phyloP scores from a whole-genome alignment of 257 asterid genomes.

The Capsicum chinense region DNA sequence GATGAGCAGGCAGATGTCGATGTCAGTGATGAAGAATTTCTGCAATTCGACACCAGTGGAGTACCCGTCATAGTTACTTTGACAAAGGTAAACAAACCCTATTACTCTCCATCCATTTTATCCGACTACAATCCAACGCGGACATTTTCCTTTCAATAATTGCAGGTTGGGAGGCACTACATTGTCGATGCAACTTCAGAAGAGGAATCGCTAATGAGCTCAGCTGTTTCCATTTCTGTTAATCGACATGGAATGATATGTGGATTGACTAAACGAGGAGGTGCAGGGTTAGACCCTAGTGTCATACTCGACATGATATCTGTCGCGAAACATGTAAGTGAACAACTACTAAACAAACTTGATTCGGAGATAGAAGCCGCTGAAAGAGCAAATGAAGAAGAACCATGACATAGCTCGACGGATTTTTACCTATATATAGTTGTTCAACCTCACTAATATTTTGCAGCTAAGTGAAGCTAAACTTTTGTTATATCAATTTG shows the following conservation, averaged over 20 bases:
- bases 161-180: slow-evolving; percentile 80
- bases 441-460: background rate
- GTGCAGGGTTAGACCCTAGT: slow-evolving; percentile 77
- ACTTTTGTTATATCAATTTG: background rate
- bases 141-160: background rate
- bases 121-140: background rate
- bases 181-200: slow-evolving; percentile 86
- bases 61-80: slow-evolving; percentile 81
- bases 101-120: background rate
- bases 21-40: slow-evolving; percentile 79
- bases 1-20: slow-evolving; percentile 84
- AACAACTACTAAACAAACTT: slow-evolving; percentile 62
- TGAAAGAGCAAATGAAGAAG: slow-evolving; percentile 75
- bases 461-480: background rate
- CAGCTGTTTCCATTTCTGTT: slow-evolving; percentile 76
- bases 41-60: slow-evolving; percentile 75
- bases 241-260: slow-evolving; percentile 75
- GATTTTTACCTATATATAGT: background rate
- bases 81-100: slow-evolving; percentile 61
- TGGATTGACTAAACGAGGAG: slow-evolving; percentile 85
- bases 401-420: slow-evolving; percentile 41
- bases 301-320: slow-evolving; percentile 78
- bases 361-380: slow-evolving; percentile 91
- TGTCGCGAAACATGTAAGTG: slow-evolving; percentile 75
- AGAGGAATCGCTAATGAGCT: slow-evolving; percentile 96